Conservation (phyloP, 2,329 filamentous ascomycete species). For the Thermochaetoides dissita region DNA sequence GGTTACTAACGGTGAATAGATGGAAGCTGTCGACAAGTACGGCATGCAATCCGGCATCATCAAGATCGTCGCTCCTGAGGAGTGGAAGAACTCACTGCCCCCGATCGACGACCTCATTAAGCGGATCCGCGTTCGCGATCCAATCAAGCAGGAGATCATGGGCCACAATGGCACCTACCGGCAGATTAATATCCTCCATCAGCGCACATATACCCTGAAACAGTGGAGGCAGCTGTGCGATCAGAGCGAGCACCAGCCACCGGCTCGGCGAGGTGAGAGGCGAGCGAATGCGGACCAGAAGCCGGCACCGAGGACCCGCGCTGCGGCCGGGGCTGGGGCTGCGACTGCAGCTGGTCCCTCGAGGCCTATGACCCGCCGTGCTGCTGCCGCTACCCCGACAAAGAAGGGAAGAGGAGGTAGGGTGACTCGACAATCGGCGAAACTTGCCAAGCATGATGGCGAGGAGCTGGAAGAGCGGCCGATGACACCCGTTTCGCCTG, state of each 20-base stretch:
- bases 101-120: constrained; percentile 76
- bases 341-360: constrained; percentile 16
- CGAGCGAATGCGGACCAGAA: constrained; percentile 47
- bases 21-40: constrained; percentile 76
- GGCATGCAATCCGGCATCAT: constrained; percentile 97
- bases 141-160: constrained; percentile 96
- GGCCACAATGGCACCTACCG: constrained; percentile 90
- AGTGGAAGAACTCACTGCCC: constrained; percentile 78
- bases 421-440: constrained; percentile 12
- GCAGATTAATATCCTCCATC: constrained; percentile 92
- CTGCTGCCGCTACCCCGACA: constrained; percentile 23
- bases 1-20: constrained; percentile 29
- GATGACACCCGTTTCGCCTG: constrained; percentile 45
- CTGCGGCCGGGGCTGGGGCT: too few relatives aligned
- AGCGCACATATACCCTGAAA: constrained; percentile 87
- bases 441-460: constrained; percentile 24
- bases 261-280: constrained; percentile 73
- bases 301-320: constrained; percentile 25
- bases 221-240: constrained; percentile 92
- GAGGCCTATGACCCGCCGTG: constrained; percentile 20
- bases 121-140: constrained; percentile 84
- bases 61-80: constrained; percentile 82
- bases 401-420: constrained; percentile 17
- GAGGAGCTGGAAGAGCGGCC: constrained; percentile 34
- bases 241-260: constrained; percentile 89